phyloP scores from a whole-genome alignment of 208 protist species.

The Acanthamoeba comandoni region DNA sequence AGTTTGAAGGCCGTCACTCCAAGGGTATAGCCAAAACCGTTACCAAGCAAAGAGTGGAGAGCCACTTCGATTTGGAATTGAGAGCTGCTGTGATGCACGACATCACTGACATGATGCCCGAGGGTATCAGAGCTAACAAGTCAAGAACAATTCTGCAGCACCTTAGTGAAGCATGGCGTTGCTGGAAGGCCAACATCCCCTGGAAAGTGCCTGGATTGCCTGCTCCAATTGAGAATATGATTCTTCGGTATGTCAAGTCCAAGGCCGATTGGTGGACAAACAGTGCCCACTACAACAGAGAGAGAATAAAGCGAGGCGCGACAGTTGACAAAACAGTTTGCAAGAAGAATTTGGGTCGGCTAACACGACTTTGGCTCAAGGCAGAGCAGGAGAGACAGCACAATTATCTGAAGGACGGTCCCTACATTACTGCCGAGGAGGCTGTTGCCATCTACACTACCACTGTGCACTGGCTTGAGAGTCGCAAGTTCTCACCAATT shows the following conservation, averaged over 20 bases:
- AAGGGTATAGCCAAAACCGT: constrained; percentile 98
- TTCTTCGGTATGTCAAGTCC: constrained; percentile 99
- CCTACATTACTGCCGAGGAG: constrained; percentile 97
- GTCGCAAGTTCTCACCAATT: constrained; percentile 99
- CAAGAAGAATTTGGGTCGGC: constrained; percentile 99
- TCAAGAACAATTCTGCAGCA: constrained; percentile 98
- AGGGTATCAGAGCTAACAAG: constrained; percentile 97
- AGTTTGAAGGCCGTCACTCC: constrained; percentile 98
- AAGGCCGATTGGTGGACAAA: constrained; percentile 99
- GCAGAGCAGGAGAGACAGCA: constrained; percentile 97
- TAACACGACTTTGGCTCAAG: constrained; percentile 99
- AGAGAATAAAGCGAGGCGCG: constrained; percentile 97
- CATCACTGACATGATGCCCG: constrained; percentile 99
- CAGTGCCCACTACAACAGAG: constrained; percentile 98
- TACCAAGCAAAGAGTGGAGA: constrained; percentile 99
- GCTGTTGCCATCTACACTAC: constrained; percentile 99
- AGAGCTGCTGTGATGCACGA: constrained; percentile 98
- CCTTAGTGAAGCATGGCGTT: constrained; percentile 98
- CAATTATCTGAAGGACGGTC: constrained; percentile 98
- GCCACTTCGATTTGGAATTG: constrained; percentile 99
- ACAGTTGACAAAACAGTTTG: constrained; percentile 99
- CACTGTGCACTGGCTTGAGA: constrained; percentile 99
- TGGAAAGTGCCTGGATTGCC: constrained; percentile 99
- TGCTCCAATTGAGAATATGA: constrained; percentile 98
- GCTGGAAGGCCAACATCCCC: constrained; percentile 98